A percentile compares a stretch with the other conserved stretches of the same genome.
Conservation (phyloP, 2,329 filamentous ascomycete genomes). For the Fusarium sp. region DNA sequence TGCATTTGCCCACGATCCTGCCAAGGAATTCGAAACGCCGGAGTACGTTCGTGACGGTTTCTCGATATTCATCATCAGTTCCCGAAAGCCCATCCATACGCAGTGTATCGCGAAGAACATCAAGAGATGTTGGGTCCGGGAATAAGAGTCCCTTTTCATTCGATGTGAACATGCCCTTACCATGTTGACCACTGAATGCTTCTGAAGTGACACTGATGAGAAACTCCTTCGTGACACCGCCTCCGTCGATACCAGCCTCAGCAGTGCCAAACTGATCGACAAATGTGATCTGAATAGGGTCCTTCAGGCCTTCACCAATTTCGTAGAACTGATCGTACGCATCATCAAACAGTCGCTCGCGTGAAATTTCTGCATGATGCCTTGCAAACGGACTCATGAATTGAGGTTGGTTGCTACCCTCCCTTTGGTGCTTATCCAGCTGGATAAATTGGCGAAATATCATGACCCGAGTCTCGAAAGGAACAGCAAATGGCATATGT, state of each 20-base stretch:
- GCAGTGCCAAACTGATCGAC: slow-evolving; percentile 88
- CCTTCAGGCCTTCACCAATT: slow-evolving; percentile 86
- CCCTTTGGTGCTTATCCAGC: slow-evolving; percentile 67
- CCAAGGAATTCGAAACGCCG: slow-evolving; percentile 91
- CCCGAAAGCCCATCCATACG: slow-evolving; percentile 65
- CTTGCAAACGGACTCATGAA: slow-evolving; percentile 58
- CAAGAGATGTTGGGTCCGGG: slow-evolving; percentile 84
- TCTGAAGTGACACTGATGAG: slow-evolving; percentile 88
- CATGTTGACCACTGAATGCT: slow-evolving; percentile 74
- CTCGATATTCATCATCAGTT: slow-evolving; percentile 68
- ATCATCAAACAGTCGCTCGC: slow-evolving; percentile 85
- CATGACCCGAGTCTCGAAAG: slow-evolving; percentile 89
- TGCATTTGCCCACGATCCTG: slow-evolving; percentile 92
- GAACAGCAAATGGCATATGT: slow-evolving; percentile 97
- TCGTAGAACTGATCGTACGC: slow-evolving; percentile 86
- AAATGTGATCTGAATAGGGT: slow-evolving; percentile 96
- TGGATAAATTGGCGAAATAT: slow-evolving; percentile 95
- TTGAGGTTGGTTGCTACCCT: slow-evolving; percentile 29
- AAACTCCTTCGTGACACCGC: slow-evolving; percentile 97
- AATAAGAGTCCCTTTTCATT: slow-evolving; percentile 91
- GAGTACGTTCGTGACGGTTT: slow-evolving; percentile 71
- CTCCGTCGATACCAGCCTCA: slow-evolving; percentile 96
- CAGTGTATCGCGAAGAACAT: slow-evolving; percentile 74
- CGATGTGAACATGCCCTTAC: slow-evolving; percentile 76
- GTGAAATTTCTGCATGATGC: slow-evolving; percentile 84